These are phyloP conservation scores for Apiotrichum gamsii DNA, from an alignment of 1,284 basidiomycete species.

Conservation along the genomic window DNA sequence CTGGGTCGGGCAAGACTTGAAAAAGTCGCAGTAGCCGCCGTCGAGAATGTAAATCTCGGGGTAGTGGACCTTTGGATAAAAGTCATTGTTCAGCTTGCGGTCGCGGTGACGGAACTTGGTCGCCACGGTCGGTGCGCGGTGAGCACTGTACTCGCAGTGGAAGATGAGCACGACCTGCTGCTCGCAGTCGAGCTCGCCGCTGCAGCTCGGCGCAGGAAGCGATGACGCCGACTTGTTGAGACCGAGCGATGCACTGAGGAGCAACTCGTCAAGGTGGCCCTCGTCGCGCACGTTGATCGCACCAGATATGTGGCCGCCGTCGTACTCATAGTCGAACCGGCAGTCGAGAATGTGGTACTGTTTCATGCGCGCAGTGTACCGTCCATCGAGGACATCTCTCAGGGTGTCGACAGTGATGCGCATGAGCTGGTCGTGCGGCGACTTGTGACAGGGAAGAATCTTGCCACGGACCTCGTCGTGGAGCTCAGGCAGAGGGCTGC, in stretches of 20 bases:
- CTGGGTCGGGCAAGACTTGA: slow-evolving; percentile 57
- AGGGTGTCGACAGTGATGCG: slow-evolving; percentile 77
- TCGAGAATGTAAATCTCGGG: slow-evolving; percentile 96
- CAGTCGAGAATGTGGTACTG: slow-evolving; percentile 85
- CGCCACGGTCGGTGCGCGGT: slow-evolving; percentile 91
- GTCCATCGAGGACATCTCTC: slow-evolving; percentile 66
- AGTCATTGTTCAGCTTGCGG: slow-evolving; percentile 73
- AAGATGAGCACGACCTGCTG: slow-evolving; percentile 85
- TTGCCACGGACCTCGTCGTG: slow-evolving; percentile 89
- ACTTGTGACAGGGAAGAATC: slow-evolving; percentile 85
- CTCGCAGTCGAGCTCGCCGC: slow-evolving; percentile 57
- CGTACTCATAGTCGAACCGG: slow-evolving; percentile 94
- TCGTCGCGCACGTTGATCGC: slow-evolving; percentile 90
- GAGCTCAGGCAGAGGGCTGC: slow-evolving; percentile 64
- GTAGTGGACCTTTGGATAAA: slow-evolving; percentile 90
- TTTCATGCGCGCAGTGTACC: slow-evolving; percentile 59
- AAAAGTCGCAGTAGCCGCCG: slow-evolving; percentile 91
- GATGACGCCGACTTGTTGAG: slow-evolving; percentile 46
- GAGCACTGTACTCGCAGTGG: slow-evolving; percentile 96
- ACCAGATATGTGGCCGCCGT: slow-evolving; percentile 85
- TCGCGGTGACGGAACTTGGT: slow-evolving; percentile 88
- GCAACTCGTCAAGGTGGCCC: slow-evolving; percentile 67
- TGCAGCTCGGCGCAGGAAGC: slow-evolving; percentile 70
- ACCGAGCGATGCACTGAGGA: slow-evolving; percentile 56
- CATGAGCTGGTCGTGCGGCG: slow-evolving; percentile 92